A percentile compares a stretch with the other conserved stretches of the same genome.
phyloP scores from a whole-genome alignment of 768 basidiomycete genomes.

The Suillus lakei region DNA sequence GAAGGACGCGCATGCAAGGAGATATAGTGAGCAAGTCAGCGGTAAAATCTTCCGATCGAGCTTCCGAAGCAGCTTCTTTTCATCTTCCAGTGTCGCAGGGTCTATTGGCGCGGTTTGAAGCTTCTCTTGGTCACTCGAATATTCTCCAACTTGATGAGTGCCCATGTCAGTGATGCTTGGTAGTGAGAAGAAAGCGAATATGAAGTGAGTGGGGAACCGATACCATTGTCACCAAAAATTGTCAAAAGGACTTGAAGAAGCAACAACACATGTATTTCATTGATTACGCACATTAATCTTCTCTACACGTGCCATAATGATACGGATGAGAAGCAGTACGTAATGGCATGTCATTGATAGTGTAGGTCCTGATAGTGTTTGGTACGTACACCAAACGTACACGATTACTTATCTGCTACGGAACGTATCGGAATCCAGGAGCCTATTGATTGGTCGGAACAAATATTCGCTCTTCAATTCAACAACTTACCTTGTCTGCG shows the following conservation, averaged over 20 bases:
- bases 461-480: background rate
- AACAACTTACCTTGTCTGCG: conserved; percentile 60
- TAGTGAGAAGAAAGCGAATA: background rate
- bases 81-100: conserved; percentile 32
- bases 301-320: background rate
- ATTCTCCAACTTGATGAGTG: background rate
- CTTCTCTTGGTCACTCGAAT: background rate
- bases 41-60: conserved; percentile 65
- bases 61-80: conserved; percentile 56
- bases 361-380: background rate
- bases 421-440: conserved; percentile 62
- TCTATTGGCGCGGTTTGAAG: background rate
- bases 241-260: background rate
- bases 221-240: background rate
- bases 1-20: conserved; percentile 57
- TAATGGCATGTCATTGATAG: too few species aligned
- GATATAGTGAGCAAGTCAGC: conserved; percentile 64
- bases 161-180: background rate
- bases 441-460: conserved; percentile 42
- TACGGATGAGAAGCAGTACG: background rate
- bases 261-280: background rate
- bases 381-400: background rate
- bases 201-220: background rate
- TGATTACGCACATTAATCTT: background rate
- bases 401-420: conserved; percentile 16